Evolutionary conservation across 176 grass and related monocot genomes (phyloP), one percentile per base, ranked within the genome.

Genomic region (Thalia dealbata): DNA sequence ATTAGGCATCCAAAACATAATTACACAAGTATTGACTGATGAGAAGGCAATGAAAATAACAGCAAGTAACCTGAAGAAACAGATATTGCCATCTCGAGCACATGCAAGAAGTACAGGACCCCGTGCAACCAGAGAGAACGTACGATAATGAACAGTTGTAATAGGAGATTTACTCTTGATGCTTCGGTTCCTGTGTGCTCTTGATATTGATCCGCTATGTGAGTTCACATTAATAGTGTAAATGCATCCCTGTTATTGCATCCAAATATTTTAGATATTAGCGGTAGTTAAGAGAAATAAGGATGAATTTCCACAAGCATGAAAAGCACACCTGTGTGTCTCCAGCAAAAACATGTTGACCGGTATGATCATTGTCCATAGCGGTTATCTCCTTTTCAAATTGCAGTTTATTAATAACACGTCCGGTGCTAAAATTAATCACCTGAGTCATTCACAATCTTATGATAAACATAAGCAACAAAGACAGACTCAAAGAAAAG

Each of bases 371-470:
- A 82, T 91, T 79, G 83, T 97, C 95, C 76, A 93, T 82, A 71
- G 90, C 95, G 65, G 90, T 93, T 78, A 97, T 88, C 70, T 85
- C 85, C 78, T 91, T 84, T 81, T 97, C 95, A 82, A 92, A 91
- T 46, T 70, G 82, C 81, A 93, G 90, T 80, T 97, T 97, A 80
- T 83, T 91, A 71, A 91, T 76, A 84, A 91, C 79, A 81, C 90
- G 87, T 67, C 95, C 95, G 10, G 95, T 97, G 77, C 95, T 97
- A 84, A 97, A 97, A 86, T 97, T 97, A 78, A 97, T 90, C 50
- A 63, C 93, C 93, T 97, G 78, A 50, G 73, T 55, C 46, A 69
- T 21, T 61, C 44, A 74, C 60, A 67, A 79, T 65, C 12, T 22
- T 19, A 24, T 30, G 6, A 73, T 23, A 52, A 1, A 27, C 13